Percentiles rank a stretch among this genome's conserved stretches.
Conservation (phyloP, 345 rosid genomes). For the Lumnitzera littorea region DNA sequence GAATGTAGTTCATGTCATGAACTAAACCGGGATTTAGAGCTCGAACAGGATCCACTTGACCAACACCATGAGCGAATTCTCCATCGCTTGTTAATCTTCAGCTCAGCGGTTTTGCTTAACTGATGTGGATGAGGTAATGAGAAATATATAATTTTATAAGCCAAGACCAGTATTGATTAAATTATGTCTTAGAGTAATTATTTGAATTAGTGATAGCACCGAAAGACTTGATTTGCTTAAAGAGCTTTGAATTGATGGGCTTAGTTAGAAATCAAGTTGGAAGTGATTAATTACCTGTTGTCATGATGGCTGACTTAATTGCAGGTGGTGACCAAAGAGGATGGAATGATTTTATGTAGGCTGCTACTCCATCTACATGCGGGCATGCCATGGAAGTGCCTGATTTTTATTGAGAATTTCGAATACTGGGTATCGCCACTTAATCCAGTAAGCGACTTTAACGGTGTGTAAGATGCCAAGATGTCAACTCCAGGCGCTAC, state of each 20-base stretch:
- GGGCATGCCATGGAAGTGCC: constrained; percentile 97
- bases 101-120: constrained; percentile 64
- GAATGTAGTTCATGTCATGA: constrained; percentile 72
- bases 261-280: too few relatives aligned
- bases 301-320: constrained; percentile 80
- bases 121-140: too few relatives aligned
- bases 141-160: not conserved
- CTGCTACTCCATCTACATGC: constrained; percentile 80
- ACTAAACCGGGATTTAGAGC: constrained; percentile 67
- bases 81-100: constrained; percentile 40
- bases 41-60: constrained; percentile 61
- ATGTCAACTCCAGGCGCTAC: constrained; percentile 85
- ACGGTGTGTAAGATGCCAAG: constrained; percentile 75
- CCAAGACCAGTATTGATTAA: too few relatives aligned
- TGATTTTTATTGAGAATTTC: constrained; percentile 58
- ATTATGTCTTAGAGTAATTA: not conserved
- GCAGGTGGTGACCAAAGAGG: constrained; percentile 77
- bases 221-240: too few relatives aligned
- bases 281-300: constrained; percentile 47
- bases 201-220: too few relatives aligned
- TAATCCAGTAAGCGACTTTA: constrained; percentile 66
- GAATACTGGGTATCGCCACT: constrained; percentile 79
- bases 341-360: constrained; percentile 88
- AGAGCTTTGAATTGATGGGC: too few relatives aligned
- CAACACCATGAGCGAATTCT: constrained; percentile 79